These are phyloP conservation scores for Eimeria necatrix DNA, from an alignment of 169 alveolate genomes.

Conservation along the genomic window DNA sequence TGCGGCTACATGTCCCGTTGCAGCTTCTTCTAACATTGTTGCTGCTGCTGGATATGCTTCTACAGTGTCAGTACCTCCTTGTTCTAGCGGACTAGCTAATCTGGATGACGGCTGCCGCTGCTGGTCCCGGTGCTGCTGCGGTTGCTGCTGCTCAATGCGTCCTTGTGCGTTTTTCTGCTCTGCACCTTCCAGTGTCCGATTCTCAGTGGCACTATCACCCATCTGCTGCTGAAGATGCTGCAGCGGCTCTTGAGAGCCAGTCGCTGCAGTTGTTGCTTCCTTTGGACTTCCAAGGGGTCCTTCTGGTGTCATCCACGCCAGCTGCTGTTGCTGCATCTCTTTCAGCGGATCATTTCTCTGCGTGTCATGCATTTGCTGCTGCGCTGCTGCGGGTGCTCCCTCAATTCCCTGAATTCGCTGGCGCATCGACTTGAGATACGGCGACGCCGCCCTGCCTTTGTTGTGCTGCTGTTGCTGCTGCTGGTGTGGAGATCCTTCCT, in stretches of 20 bases:
- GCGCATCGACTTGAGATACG: not conserved
- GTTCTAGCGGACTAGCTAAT: too few species aligned
- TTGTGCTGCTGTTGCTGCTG: not conserved
- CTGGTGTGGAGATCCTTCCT: not conserved
- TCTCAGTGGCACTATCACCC: not conserved
- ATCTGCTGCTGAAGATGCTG: too few species aligned
- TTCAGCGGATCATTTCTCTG: not conserved
- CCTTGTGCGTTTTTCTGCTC: not conserved
- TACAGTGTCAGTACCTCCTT: not conserved
- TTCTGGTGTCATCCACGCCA: not conserved
- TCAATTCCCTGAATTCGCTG: not conserved
- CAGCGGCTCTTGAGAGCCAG: too few species aligned
- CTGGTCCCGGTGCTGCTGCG: not conserved
- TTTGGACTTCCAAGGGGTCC: not conserved
- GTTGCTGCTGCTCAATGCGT: not conserved
- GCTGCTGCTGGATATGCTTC: not conserved
- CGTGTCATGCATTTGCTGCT: not conserved
- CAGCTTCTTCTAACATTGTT: not conserved
- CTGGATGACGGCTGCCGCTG: not conserved
- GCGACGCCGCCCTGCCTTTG: not conserved
- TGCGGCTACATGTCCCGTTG: not conserved
- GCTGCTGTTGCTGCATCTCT: slow-evolving; percentile 3
- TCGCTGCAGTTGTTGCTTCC: not conserved
- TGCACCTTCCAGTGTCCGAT: not conserved
- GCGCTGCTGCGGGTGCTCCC: slow-evolving; percentile 43